phyloP scores from a whole-genome alignment of 768 basidiomycete species.

The Coprinopsis strossmayeri region DNA sequence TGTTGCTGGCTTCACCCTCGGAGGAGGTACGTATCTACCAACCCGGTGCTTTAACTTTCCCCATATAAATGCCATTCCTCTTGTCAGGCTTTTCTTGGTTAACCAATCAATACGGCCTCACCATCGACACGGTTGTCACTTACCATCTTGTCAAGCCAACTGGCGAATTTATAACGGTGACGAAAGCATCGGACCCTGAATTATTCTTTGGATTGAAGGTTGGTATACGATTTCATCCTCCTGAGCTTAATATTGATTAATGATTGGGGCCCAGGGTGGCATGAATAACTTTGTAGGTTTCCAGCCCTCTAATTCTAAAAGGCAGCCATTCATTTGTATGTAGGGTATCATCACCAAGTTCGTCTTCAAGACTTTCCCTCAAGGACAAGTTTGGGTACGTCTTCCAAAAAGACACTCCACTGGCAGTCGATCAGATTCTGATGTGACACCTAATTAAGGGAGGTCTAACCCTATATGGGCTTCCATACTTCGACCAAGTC shows the following conservation, averaged over 20 bases:
- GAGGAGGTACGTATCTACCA: constrained; percentile 44
- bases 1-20: constrained; percentile 52
- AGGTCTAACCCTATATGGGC: constrained; percentile 34
- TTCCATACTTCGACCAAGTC: constrained; percentile 19
- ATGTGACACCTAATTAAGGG: constrained; percentile 39
- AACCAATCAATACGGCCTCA: constrained; percentile 55
- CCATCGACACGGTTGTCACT: constrained; percentile 47
- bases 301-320: no score
- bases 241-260: neutral
- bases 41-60: constrained; percentile 18
- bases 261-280: constrained; percentile 45
- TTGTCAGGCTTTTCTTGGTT: constrained; percentile 53
- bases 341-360: constrained; percentile 58
- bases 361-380: constrained; percentile 46
- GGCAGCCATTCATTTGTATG: no score
- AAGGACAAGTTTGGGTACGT: constrained; percentile 52
- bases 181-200: constrained; percentile 24
- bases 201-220: constrained; percentile 33
- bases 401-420: constrained; percentile 13
- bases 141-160: constrained; percentile 54
- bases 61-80: constrained; percentile 8
- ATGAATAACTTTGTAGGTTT: constrained; percentile 48
- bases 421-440: no score
- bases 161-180: constrained; percentile 35
- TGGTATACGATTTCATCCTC: neutral